Base-by-base conservation (phyloP, 2,329 filamentous ascomycete genomes). In the Stemphylium vesicarium region DNA sequence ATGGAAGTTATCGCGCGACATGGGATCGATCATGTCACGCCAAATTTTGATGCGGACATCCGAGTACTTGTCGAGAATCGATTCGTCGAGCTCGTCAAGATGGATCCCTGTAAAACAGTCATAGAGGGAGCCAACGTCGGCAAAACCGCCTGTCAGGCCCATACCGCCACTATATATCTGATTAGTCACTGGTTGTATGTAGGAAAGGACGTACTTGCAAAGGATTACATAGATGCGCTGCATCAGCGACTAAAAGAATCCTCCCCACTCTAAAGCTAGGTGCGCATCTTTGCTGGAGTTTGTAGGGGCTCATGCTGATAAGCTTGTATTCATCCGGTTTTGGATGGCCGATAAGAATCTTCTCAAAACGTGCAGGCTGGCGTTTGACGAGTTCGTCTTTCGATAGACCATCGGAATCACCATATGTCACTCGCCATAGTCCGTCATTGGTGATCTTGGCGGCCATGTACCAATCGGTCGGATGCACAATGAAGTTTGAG, bases 351-450 rank as follows among this genome's bases (percentile, higher is more conserved):
- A 85, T 85, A 0, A 88, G 77, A 57, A 88, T 85, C 24, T 78
- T 69, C 56, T 82, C 78, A 64, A 83, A 88, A 54, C 84, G 85
- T 57, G 71, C 71, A 2, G 82, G 79, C 59, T 85, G 84, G 5
- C 85, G 79, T 22, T 76, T 77, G 24, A 78, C 70, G 49, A 85
- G 78, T 67, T 88, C 77, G 10, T 86, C 84, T 32, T 68, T 74
- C 0, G 79, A 81, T 11, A 88, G 77, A 2, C 80, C 81, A 0
- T 80, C 76, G 0, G 73, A 74, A 60, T 88, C 86, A 47, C 84
- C 85, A 62, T 88, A 88, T 0, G 85, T 85, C 32, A 88, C 82
- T 12, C 86, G 82, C 76, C 85, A 88, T 9, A 88, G 71, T 0
- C 84, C 84, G 49, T 87, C 84, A 2, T 73, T 75, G 1, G 81